phyloP scores from a whole-genome alignment of 495 filamentous ascomycete species.

The Tuber borchii region DNA sequence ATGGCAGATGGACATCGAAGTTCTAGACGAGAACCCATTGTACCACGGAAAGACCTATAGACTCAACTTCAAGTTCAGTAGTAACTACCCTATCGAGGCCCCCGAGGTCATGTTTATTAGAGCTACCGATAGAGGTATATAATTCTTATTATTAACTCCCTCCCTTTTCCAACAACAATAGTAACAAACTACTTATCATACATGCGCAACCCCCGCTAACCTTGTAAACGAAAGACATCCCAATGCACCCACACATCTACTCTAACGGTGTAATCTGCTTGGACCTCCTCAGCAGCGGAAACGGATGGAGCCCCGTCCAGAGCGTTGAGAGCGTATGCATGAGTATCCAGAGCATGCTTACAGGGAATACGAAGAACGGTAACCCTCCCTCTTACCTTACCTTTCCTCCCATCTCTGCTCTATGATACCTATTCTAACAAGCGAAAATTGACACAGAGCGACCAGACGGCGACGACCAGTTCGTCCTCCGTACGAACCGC shows the following conservation, averaged over 20 bases:
- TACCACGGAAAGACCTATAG: conserved; percentile 76
- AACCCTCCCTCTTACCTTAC: not conserved
- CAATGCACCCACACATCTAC: conserved; percentile 96
- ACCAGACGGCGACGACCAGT: conserved; percentile 39
- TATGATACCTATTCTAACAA: not conserved
- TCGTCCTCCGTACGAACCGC: conserved; percentile 35
- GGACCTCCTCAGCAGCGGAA: conserved; percentile 69
- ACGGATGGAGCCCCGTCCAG: conserved; percentile 93
- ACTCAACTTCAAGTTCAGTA: conserved; percentile 76
- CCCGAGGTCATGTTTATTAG: conserved; percentile 86
- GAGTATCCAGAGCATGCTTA: conserved; percentile 97
- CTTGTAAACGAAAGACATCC: conserved; percentile 58
- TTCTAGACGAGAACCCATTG: conserved; percentile 85
- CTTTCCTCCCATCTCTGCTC: not conserved
- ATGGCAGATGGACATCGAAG: conserved; percentile 88
- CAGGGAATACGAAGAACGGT: conserved; percentile 79
- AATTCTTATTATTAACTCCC: not conserved
- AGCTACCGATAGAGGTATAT: conserved; percentile 40
- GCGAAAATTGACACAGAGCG: conserved; percentile 22
- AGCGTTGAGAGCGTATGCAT: conserved; percentile 96
- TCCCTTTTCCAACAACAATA: not conserved
- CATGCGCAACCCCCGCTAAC: conserved; percentile 10
- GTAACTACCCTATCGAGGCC: conserved; percentile 85
- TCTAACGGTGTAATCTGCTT: conserved; percentile 97
- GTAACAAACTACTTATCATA: not conserved